A percentile compares a stretch with the other conserved stretches of the same genome.
Conservation (phyloP, 139 green algal genomes). For the Closterium sp. region DNA sequence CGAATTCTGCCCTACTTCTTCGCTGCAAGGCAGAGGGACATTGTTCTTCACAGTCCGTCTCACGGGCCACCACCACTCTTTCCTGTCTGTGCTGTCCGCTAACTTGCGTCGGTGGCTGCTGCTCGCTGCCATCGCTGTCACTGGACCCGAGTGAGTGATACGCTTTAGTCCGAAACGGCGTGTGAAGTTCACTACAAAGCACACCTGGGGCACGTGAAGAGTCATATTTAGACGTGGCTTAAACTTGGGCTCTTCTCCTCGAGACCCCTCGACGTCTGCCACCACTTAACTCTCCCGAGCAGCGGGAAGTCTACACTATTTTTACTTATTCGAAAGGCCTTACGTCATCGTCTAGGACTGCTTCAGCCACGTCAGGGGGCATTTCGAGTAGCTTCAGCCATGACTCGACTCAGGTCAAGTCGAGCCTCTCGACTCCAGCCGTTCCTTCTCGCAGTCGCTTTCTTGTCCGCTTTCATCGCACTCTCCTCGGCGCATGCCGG, state of each 20-base stretch:
- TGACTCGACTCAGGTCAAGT: background rate
- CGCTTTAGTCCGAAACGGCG: no score
- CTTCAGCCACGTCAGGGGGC: background rate
- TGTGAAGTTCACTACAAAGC: no score
- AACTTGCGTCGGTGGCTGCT: background rate
- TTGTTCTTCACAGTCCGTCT: no score
- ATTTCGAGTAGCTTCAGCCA: background rate
- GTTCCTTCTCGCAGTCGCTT: background rate
- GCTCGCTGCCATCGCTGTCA: background rate
- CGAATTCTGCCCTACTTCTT: background rate
- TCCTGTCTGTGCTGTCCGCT: background rate
- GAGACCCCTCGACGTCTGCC: no score
- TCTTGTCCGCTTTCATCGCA: background rate
- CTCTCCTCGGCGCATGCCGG: background rate
- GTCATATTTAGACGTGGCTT: no score
- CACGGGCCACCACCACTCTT: background rate
- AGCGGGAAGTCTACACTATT: no score
- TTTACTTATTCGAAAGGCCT: no score
- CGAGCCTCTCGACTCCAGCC: background rate
- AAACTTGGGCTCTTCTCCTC: no score
- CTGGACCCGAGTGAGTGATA: background rate
- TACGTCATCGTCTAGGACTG: no score
- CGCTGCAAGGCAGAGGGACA: no score
- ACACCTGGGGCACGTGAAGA: no score
- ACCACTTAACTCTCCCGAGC: no score